Evolutionary conservation across 352 stramenopile species (phyloP).

Genomic region (Phytophthora meadii): DNA sequence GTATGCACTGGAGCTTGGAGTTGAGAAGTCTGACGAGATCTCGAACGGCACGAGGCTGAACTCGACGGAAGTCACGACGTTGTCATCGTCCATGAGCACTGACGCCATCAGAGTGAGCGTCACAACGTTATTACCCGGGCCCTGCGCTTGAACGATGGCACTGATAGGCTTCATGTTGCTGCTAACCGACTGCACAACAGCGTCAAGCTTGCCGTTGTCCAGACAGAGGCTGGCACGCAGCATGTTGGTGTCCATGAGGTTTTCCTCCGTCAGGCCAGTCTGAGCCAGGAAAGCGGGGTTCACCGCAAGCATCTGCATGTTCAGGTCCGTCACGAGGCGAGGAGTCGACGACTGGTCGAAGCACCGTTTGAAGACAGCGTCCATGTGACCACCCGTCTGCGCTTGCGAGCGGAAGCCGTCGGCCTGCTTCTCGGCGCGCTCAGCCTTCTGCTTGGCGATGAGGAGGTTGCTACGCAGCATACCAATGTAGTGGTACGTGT

Average conservation of each 20-base stretch:
- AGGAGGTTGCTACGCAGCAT: constrained; percentile 72
- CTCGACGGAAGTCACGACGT: constrained; percentile 56
- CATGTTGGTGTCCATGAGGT: constrained; percentile 43
- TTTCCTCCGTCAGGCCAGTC: constrained; percentile 50
- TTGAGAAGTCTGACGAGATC: constrained; percentile 49
- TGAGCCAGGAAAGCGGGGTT: constrained; percentile 67
- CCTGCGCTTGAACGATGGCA: constrained; percentile 59
- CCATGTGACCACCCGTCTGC: constrained; percentile 34
- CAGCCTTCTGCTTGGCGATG: constrained; percentile 67
- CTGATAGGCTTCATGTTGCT: constrained; percentile 51
- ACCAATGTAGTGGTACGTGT: constrained; percentile 65
- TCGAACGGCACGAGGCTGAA: constrained; percentile 75
- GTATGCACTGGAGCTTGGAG: constrained; percentile 19
- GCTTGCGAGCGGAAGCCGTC: constrained; percentile 54
- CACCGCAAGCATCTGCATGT: constrained; percentile 58
- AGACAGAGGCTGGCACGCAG: constrained; percentile 58
- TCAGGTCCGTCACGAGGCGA: constrained; percentile 55
- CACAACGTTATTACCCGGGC: constrained; percentile 42
- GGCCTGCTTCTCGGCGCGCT: constrained; percentile 62
- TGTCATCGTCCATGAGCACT: constrained; percentile 63
- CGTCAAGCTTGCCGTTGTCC: constrained; percentile 56
- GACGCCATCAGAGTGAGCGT: constrained; percentile 68
- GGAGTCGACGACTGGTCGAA: constrained; percentile 74
- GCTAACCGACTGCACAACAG: constrained; percentile 50
- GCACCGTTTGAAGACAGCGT: constrained; percentile 66